Conservation (phyloP, 805 yeast species). For the Sugiyamaella valdiviana region DNA sequence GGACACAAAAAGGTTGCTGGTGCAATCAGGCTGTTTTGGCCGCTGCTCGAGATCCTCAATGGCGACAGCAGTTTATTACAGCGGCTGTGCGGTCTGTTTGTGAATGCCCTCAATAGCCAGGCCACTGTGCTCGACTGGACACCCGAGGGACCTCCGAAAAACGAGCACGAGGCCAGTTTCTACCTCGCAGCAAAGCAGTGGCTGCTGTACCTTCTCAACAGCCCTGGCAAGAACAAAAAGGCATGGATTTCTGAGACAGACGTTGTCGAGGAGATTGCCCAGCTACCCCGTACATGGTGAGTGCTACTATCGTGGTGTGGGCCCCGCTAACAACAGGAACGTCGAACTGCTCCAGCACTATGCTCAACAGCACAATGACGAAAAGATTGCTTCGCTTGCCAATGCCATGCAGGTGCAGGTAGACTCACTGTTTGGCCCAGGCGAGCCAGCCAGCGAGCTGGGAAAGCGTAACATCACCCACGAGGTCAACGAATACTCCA, state of each 20-base stretch:
- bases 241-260: conserved; percentile 1
- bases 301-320: no score
- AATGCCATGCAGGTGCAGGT: conserved; percentile 10
- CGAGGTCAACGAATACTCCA: conserved; percentile 12
- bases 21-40: conserved; percentile 16
- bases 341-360: conserved; percentile 8
- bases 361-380: background rate
- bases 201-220: conserved; percentile 8
- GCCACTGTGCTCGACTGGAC: conserved; percentile 5
- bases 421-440: background rate
- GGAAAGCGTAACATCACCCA: conserved; percentile 1
- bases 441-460: background rate
- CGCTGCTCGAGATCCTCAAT: conserved; percentile 16
- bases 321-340: background rate
- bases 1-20: conserved; percentile 5
- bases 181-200: conserved; percentile 4
- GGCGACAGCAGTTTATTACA: conserved; percentile 9
- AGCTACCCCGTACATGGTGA: background rate
- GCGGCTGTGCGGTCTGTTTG: conserved; percentile 5
- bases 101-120: conserved; percentile 9
- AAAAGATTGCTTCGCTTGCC: background rate
- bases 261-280: background rate
- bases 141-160: background rate
- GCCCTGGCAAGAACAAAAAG: background rate
- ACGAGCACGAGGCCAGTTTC: background rate